Evolutionary conservation across 768 basidiomycete genomes (phyloP), one percentile per base, ranked within the genome.

Genomic region (Podaxis sp.): DNA sequence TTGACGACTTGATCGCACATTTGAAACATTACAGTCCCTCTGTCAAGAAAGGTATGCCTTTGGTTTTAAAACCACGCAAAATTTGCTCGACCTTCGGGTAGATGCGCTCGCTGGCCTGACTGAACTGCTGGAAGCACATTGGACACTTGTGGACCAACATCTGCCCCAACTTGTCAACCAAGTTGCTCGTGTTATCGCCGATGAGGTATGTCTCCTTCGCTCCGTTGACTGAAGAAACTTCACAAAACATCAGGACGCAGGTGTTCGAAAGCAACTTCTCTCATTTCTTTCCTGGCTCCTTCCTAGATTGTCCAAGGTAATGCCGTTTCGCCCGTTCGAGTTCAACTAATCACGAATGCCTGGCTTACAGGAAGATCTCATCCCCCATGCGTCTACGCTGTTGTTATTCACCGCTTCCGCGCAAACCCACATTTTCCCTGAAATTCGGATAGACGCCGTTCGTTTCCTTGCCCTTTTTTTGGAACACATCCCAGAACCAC

Each of bases 371-470:
- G 81, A 87, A 44, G 80, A 86, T 56, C 74, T 98, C 1, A 63
- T 77, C 0, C 95, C 96, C 4, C 93, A 97, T 70, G 80, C 89
- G 0, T 79, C 92, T 1, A 69, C 87, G 0, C 78, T 98, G 4
- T 79, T 98, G 24, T 84, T 99, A 15, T 96, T 95, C 72, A 87
- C 87, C 0, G 88, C 92, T 5, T 96, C 95, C 9, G 93, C 94
- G 0, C 90, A 96, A 72, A 95, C 93, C 0, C 92, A 96, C 68
- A 96, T 99, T 52, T 97, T 95, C 73, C 95, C 95, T 22, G 94
- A 96, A 73, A 94, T 98, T 64, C 85, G 95, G 15, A 83, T 98
- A 42, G 96, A 98, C 70, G 93, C 94, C 2, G 81, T 96, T 59
- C 87, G 88, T 12, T 86, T 94, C 67, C 74, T 98, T 48, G 84